Percentiles rank a stretch among this genome's conserved stretches.
Evolutionary conservation across 805 yeast species (phyloP).

Genomic region (Candida cerambycidarum): DNA sequence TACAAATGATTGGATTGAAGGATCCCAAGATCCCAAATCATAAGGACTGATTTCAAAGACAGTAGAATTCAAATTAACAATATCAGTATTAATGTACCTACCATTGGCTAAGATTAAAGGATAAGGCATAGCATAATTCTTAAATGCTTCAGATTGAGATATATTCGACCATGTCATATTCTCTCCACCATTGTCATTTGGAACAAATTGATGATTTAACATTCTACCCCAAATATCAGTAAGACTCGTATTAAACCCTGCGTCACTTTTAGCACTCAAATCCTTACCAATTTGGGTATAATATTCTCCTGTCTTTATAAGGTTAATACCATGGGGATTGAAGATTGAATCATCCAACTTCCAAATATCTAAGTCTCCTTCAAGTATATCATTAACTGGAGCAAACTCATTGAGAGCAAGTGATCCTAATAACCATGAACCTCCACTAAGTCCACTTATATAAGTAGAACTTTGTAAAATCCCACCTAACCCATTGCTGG

Average conservation of each 20-base stretch:
- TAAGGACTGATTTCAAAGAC: slow-evolving; percentile 40
- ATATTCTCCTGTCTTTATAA: slow-evolving; percentile 50
- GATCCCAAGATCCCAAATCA: slow-evolving; percentile 47
- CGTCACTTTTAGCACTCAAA: slow-evolving; percentile 24
- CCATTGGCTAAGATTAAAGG: slow-evolving; percentile 51
- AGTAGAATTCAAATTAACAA: slow-evolving; percentile 67
- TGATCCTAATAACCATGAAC: slow-evolving; percentile 40
- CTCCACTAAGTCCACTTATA: slow-evolving; percentile 42
- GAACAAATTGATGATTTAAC: slow-evolving; percentile 32
- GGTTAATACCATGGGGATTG: slow-evolving; percentile 61
- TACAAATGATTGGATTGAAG: slow-evolving; percentile 30
- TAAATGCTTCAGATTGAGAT: slow-evolving; percentile 42
- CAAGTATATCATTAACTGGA: slow-evolving; percentile 30
- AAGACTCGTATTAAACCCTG: slow-evolving; percentile 33
- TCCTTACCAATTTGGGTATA: slow-evolving; percentile 35
- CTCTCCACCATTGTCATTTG: slow-evolving; percentile 25
- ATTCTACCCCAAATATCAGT: slow-evolving; percentile 44
- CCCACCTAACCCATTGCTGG: slow-evolving; percentile 37
- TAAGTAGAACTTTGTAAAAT: slow-evolving; percentile 40
- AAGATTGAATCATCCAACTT: slow-evolving; percentile 60
- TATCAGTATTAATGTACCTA: slow-evolving; percentile 57
- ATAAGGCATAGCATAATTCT: slow-evolving; percentile 35
- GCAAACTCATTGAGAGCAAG: slow-evolving; percentile 39
- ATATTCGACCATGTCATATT: slow-evolving; percentile 20
- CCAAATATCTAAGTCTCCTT: slow-evolving; percentile 51